phyloP scores from a whole-genome alignment of 805 yeast genomes.

The Metschnikowia drakensbergensis region DNA sequence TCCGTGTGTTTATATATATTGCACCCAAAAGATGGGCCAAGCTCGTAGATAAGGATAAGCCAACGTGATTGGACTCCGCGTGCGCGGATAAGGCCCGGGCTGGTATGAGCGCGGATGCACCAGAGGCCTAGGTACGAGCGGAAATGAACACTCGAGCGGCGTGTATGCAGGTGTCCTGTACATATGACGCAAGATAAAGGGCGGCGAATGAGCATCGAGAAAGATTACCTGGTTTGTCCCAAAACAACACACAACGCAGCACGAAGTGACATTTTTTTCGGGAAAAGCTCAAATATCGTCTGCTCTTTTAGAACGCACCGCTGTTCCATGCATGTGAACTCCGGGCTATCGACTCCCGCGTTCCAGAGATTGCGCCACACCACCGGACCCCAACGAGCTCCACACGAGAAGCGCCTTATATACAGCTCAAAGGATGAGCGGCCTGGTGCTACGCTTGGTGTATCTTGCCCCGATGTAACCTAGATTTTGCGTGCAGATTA shows the following conservation, averaged over 20 bases:
- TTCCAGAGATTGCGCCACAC: too few species aligned
- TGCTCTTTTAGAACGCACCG: too few species aligned
- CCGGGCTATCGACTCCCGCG: too few species aligned
- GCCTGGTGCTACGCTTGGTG: too few species aligned
- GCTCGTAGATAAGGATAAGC: conserved; percentile 8
- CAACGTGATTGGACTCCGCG: background rate
- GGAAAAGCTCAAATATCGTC: too few species aligned
- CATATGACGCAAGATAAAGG: conserved; percentile 2
- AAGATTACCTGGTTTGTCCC: background rate
- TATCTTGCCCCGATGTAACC: too few species aligned
- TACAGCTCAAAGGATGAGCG: too few species aligned
- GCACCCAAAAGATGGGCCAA: conserved; percentile 1
- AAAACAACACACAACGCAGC: background rate
- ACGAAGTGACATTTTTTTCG: too few species aligned
- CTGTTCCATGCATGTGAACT: background rate
- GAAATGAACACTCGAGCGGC: background rate
- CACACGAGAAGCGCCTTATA: too few species aligned
- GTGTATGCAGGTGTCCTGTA: background rate
- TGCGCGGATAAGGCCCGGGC: background rate
- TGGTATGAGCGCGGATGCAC: background rate
- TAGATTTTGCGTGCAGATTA: too few species aligned
- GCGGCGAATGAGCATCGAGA: background rate
- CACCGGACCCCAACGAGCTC: too few species aligned
- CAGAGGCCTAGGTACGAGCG: background rate
- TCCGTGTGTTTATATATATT: background rate